Evolutionary conservation across 768 basidiomycete genomes (phyloP).

Genomic region (Astraeus odoratus): DNA sequence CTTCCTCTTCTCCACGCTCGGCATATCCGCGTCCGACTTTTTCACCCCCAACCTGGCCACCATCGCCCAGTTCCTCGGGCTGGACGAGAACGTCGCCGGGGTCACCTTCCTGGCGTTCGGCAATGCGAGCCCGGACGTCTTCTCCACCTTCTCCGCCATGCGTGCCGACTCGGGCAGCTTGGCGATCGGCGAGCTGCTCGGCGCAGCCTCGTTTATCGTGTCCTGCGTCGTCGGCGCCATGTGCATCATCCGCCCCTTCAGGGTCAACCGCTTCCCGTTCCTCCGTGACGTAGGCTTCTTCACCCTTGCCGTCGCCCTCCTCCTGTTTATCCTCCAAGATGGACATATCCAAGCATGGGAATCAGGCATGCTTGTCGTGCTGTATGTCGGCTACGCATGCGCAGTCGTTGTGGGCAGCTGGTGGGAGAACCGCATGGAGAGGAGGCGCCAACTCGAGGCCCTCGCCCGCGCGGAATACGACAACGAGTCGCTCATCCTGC

Average conservation of each 20-base stretch:
- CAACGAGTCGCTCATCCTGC: constrained; percentile 33
- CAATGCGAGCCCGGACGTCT: constrained; percentile 94
- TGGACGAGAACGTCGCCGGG: constrained; percentile 91
- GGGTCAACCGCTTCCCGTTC: constrained; percentile 73
- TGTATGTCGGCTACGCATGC: constrained; percentile 73
- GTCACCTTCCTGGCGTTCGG: constrained; percentile 97
- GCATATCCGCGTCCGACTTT: constrained; percentile 93
- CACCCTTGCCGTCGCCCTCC: constrained; percentile 67
- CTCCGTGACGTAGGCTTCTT: constrained; percentile 95
- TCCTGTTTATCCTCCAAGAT: constrained; percentile 75
- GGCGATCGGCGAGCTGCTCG: constrained; percentile 91
- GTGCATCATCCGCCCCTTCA: constrained; percentile 94
- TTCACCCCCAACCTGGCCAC: constrained; percentile 96
- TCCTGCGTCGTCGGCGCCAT: constrained; percentile 97
- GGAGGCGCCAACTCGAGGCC: constrained; percentile 39
- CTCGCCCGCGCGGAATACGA: constrained; percentile 54
- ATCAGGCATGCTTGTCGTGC: constrained; percentile 56
- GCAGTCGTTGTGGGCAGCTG: constrained; percentile 73
- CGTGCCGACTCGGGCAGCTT: constrained; percentile 76
- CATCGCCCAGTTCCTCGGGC: constrained; percentile 74
- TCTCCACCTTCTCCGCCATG: constrained; percentile 94
- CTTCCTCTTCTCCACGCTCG: constrained; percentile 94
- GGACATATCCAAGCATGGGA: constrained; percentile 67
- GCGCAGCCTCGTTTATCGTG: constrained; percentile 93
- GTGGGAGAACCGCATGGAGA: constrained; percentile 58